A percentile compares a stretch with the other conserved stretches of the same genome.
These are phyloP conservation scores for Bruguiera hainesii DNA, from an alignment of 441 rosid genomes.

Conservation along the genomic window DNA sequence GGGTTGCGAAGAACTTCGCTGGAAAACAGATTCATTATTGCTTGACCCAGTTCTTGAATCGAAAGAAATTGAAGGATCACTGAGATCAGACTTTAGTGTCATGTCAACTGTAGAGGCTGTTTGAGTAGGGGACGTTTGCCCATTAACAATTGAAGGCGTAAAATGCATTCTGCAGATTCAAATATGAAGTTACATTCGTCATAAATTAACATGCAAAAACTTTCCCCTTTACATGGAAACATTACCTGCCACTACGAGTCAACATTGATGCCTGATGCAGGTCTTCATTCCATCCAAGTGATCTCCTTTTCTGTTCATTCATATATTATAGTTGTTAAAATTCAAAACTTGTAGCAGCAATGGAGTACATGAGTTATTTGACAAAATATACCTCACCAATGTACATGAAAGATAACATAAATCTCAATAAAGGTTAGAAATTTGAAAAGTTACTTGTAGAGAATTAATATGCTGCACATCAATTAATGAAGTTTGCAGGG, in stretches of 20 bases:
- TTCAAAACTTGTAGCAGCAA: background rate
- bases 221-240: background rate
- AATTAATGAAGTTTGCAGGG: too few species aligned
- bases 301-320: conserved; percentile 67
- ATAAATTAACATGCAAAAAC: conserved; percentile 1
- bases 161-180: conserved; percentile 52
- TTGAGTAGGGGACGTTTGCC: conserved; percentile 50
- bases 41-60: conserved; percentile 69
- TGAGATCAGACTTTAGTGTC: conserved; percentile 48
- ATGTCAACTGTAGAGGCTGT: conserved; percentile 52
- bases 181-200: conserved; percentile 29
- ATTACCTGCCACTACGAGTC: conserved; percentile 66
- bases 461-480: too few species aligned
- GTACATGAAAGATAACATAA: conserved; percentile 13
- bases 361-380: background rate
- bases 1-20: conserved; percentile 39
- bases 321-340: conserved; percentile 17
- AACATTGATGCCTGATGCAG: conserved; percentile 44
- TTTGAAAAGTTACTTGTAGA: too few species aligned
- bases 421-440: too few species aligned
- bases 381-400: background rate
- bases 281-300: conserved; percentile 55
- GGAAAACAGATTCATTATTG: conserved; percentile 54
- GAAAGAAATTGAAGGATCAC: conserved; percentile 50
- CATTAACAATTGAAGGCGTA: conserved; percentile 44